Conservation (phyloP, 2,329 filamentous ascomycete genomes). For the Xylariaceae sp. region DNA sequence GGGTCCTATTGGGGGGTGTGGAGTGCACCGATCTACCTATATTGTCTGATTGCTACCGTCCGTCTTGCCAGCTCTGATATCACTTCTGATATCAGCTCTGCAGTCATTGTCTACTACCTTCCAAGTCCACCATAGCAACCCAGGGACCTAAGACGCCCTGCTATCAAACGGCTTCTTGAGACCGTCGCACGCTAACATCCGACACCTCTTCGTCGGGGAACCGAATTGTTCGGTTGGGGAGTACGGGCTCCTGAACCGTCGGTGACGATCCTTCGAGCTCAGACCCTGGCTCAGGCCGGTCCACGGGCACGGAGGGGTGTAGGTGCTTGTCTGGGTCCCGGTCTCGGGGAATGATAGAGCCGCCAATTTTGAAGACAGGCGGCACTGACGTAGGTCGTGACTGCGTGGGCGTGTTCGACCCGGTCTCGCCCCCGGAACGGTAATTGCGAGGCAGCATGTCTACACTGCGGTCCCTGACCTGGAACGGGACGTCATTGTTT, state of each 20-base stretch:
- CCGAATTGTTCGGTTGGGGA: slow-evolving; percentile 31
- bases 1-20: no score
- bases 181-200: no score
- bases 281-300: slow-evolving; percentile 2
- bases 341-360: slow-evolving; percentile 25
- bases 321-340: background rate
- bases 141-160: no score
- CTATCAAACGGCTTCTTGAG: no score
- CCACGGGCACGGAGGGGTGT: background rate
- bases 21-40: no score
- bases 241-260: slow-evolving; percentile 10
- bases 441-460: slow-evolving; percentile 9
- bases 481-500: slow-evolving; percentile 11
- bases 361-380: slow-evolving; percentile 33
- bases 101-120: no score
- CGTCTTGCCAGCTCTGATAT: no score
- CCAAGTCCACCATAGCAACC: no score
- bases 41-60: no score
- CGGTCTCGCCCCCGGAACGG: slow-evolving; percentile 11
- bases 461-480: slow-evolving; percentile 7
- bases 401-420: slow-evolving; percentile 6
- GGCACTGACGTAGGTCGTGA: slow-evolving; percentile 15
- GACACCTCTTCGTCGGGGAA: slow-evolving; percentile 32
- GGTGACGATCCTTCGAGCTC: no score
- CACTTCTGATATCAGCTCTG: no score